A percentile compares a stretch with the other conserved stretches of the same genome.
phyloP scores from a whole-genome alignment of 225 moss, liverwort and hornwort genomes.

The Neckera pumila region DNA sequence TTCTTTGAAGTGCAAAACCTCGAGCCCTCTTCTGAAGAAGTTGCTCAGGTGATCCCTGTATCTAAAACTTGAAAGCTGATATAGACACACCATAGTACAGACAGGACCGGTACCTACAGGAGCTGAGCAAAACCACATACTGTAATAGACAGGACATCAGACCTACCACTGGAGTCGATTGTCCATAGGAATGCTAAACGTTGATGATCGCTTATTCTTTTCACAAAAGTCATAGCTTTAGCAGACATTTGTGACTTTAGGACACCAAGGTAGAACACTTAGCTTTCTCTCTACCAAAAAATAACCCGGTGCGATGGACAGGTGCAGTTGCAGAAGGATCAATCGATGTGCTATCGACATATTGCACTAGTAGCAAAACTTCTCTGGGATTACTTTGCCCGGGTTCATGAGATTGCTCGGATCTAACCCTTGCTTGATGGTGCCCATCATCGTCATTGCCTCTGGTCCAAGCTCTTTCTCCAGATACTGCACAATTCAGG shows the following conservation, averaged over 20 bases:
- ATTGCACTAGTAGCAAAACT: constrained; percentile 55
- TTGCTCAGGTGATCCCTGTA: not conserved
- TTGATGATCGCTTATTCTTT: not conserved
- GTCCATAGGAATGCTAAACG: not conserved
- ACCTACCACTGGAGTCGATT: not conserved
- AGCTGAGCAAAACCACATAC: not conserved
- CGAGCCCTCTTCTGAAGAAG: not conserved
- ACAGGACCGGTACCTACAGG: not conserved
- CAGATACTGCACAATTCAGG: constrained; percentile 47
- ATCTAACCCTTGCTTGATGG: constrained; percentile 69
- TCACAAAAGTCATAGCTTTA: not conserved
- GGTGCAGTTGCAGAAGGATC: not conserved
- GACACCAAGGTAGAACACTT: not conserved
- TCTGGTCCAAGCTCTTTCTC: constrained; percentile 76
- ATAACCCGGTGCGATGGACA: not conserved
- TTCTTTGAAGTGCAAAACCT: not conserved
- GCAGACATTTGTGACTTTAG: not conserved
- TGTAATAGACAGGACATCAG: not conserved
- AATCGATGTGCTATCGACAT: not conserved
- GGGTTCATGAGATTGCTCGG: constrained; percentile 86
- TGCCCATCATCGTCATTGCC: constrained; percentile 75
- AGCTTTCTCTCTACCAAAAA: not conserved
- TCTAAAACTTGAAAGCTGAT: not conserved
- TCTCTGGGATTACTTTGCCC: constrained; percentile 69
- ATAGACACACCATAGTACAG: not conserved